Base-by-base conservation (phyloP, 2,329 filamentous ascomycete species). In the Stachybotrys chartarum region DNA sequence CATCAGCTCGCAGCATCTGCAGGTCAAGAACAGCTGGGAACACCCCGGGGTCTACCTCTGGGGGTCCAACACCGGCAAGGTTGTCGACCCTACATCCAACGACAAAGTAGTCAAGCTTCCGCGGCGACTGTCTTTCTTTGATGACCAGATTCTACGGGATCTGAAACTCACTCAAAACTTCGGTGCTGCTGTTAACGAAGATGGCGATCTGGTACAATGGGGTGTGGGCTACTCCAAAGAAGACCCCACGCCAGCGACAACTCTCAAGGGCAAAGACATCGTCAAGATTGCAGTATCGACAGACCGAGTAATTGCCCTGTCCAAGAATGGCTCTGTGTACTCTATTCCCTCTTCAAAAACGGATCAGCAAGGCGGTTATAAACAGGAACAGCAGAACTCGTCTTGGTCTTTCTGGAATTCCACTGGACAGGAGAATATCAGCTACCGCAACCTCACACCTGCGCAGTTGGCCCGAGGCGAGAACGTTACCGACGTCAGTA, bases 161-260 rank as follows among this genome's bases (percentile, higher is more conserved):
- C 77, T 97, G 59, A 96, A 96, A 74, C 74, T 97, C 52, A 90
- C 91, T 57, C 80, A 84, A 54, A 83, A 84, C 46, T 92, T 95
- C 67, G 94, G 90, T 8, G 93, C 86, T 5, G 94, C 94, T 10
- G 86, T 97, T 46, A 87, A 86, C 5, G 92, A 97, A 68, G 85
- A 87, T 59, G 94, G 94, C 5, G 88, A 97, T 68, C 71, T 99
- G 49, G 78, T 97, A 12, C 92, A 97, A 73, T 99, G 94, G 94
- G 94, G 94, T 1, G 79, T 79, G 4, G 90, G 80, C 4, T 97
- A 87, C 68, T 87, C 87, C 7, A 78, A 81, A 55, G 78, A 83
- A 5, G 76, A 83, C 32, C 81, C 77, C 10, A 74, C 78, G 32
- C 94, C 93, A 0, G 79, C 78, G 1, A 75, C 79, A 51, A 97